A percentile compares a stretch with the other conserved stretches of the same genome.
phyloP scores from a whole-genome alignment of 192 early-diverging fungal genomes.

The Linnemannia elongata region DNA sequence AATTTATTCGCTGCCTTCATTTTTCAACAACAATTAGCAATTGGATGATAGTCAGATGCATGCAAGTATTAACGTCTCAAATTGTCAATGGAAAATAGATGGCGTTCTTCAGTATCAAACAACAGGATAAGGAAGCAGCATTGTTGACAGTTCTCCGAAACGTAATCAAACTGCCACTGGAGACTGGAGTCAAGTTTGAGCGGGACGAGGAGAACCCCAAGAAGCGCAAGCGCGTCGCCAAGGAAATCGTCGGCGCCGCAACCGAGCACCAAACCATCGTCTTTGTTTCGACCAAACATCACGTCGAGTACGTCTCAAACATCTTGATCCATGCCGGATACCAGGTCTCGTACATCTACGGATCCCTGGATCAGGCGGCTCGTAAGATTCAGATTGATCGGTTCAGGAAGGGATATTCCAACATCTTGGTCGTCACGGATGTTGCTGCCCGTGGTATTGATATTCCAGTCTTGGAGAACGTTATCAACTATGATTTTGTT shows the following conservation, averaged over 20 bases:
- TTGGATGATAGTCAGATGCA: no score
- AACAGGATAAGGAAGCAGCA: conserved; percentile 91
- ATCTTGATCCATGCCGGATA: conserved; percentile 81
- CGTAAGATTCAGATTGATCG: conserved; percentile 88
- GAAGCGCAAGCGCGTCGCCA: conserved; percentile 57
- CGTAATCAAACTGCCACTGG: conserved; percentile 77
- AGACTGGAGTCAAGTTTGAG: conserved; percentile 60
- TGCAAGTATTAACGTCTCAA: not conserved
- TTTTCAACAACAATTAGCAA: no score
- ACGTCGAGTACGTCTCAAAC: conserved; percentile 93
- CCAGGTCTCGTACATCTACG: conserved; percentile 90
- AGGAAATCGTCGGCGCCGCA: conserved; percentile 24
- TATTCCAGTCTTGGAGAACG: conserved; percentile 96
- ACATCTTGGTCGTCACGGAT: conserved; percentile 94
- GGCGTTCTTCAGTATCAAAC: conserved; percentile 91
- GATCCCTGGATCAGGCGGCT: conserved; percentile 93
- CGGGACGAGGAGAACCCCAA: conserved; percentile 54
- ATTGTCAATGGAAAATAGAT: conserved; percentile 58
- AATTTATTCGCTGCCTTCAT: not conserved
- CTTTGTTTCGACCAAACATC: conserved; percentile 97
- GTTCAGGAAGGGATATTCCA: conserved; percentile 84
- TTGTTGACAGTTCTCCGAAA: conserved; percentile 86
- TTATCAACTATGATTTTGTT: conserved; percentile 98
- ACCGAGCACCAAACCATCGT: conserved; percentile 86
- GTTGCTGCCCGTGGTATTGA: conserved; percentile 99